Conservation (phyloP, 768 basidiomycete genomes). For the Glaciozyma antarctica region DNA sequence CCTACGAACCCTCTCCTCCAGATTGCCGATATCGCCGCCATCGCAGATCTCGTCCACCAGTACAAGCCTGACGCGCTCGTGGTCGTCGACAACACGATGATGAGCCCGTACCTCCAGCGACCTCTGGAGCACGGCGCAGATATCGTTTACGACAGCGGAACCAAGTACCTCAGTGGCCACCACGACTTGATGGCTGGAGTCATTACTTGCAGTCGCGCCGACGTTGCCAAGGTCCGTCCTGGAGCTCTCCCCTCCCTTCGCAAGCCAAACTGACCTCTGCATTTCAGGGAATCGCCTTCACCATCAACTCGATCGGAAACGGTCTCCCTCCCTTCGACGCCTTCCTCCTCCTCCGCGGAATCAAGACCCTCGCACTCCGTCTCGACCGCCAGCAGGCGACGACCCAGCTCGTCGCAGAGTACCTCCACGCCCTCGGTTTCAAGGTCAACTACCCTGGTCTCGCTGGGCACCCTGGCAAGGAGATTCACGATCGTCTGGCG, state of each 20-base stretch:
- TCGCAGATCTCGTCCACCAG: slow-evolving; percentile 74
- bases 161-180: slow-evolving; percentile 95
- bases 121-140: slow-evolving; percentile 94
- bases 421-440: slow-evolving; percentile 77
- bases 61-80: slow-evolving; percentile 68
- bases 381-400: slow-evolving; percentile 89
- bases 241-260: background rate
- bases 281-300: slow-evolving; percentile 69
- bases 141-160: slow-evolving; percentile 94
- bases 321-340: slow-evolving; percentile 90
- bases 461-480: slow-evolving; percentile 64
- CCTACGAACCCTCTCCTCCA: slow-evolving; percentile 96
- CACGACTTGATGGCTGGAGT: slow-evolving; percentile 99
- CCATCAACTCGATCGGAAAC: slow-evolving; percentile 87
- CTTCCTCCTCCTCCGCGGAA: slow-evolving; percentile 88
- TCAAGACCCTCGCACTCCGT: slow-evolving; percentile 89
- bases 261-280: background rate
- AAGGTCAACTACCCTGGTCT: slow-evolving; percentile 87
- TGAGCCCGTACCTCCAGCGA: slow-evolving; percentile 94
- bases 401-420: slow-evolving; percentile 71
- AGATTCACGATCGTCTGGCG: slow-evolving; percentile 83
- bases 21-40: slow-evolving; percentile 76
- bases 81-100: slow-evolving; percentile 98
- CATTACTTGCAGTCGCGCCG: slow-evolving; percentile 82
- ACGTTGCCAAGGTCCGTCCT: slow-evolving; percentile 63